Evolutionary conservation across 257 asterid genomes (phyloP), one percentile per base, ranked within the genome.

Genomic region (Nicotiana benthamiana): DNA sequence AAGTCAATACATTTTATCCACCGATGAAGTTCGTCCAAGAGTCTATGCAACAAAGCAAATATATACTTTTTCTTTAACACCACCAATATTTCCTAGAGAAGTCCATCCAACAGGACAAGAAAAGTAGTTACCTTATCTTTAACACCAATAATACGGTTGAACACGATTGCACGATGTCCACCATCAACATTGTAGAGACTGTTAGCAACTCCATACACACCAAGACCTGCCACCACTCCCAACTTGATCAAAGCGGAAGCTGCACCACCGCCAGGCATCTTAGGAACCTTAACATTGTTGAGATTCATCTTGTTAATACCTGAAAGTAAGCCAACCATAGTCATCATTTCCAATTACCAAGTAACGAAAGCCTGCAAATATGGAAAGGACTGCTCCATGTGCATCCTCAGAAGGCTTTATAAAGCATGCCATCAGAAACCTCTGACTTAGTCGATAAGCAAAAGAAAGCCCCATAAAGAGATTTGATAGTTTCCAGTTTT

Each of bases 141-240:
- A 80, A 93, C 80, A 70, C 97, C 97, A 34, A 75, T 51, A 30
- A 93, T 46, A 43, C 97, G 97, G 82, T 93, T 93, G 90, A 91
- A 93, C 78, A 93, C 97, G 81, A 93, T 89, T 67, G 97, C 97
- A 15, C 97, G 90, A 79, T 93, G 97, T 27, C 97, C 97, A 81
- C 97, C 97, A 34, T 93, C 97, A 56, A 93, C 97, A 85, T 92
- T 93, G 93, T 93, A 93, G 83, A 93, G 97, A 84, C 97, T 91
- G 89, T 92, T 92, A 57, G 90, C 24, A 75, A 89, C 79, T 84
- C 94, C 97, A 54, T 91, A 91, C 1, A 93, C 24, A 27, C 95
- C 93, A 51, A 92, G 81, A 66, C 97, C 94, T 30, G 95, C 97
- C 75, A 89, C 81, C 53, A 88, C 9, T 52, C 94, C 97, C 80